These are phyloP conservation scores for Davidsoniella virescens DNA, from an alignment of 2,329 filamentous ascomycete genomes.

Conservation along the genomic window DNA sequence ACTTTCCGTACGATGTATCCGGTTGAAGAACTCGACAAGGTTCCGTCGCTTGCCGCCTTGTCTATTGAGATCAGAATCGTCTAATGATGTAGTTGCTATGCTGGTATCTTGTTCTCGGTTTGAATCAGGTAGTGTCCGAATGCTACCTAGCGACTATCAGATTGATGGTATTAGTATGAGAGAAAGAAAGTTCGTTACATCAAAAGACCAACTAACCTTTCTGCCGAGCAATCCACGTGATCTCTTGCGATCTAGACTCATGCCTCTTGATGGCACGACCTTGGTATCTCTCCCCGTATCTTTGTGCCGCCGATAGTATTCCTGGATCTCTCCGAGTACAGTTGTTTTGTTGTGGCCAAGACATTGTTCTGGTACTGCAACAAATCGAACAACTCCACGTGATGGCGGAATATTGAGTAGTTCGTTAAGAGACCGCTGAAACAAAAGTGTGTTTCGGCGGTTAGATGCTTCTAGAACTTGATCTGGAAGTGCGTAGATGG, in stretches of 20 bases:
- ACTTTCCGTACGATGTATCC: too few species aligned
- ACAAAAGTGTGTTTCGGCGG: constrained; percentile 60
- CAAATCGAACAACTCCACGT: constrained; percentile 59
- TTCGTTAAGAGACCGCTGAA: constrained; percentile 61
- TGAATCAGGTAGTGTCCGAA: too few species aligned
- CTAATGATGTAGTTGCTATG: too few species aligned
- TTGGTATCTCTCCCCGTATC: background rate
- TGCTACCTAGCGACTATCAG: too few species aligned
- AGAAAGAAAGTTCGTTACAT: too few species aligned
- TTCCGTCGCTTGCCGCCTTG: too few species aligned
- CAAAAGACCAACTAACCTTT: too few species aligned
- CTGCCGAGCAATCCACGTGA: too few species aligned
- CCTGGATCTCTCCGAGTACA: constrained; percentile 49
- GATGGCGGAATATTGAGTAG: constrained; percentile 47
- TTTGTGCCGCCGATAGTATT: constrained; percentile 22
- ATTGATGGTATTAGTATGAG: too few species aligned
- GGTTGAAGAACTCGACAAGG: too few species aligned
- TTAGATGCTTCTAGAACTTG: constrained; percentile 61
- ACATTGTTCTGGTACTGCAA: constrained; percentile 52
- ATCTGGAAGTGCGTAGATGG: constrained; percentile 51
- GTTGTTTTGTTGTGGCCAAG: constrained; percentile 57
- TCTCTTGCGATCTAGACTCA: background rate
- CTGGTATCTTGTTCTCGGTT: too few species aligned
- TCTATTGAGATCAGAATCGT: too few species aligned
- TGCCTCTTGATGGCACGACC: background rate